Evolutionary conservation across 2,329 filamentous ascomycete species (phyloP).

Genomic region (Esteya vermicola): DNA sequence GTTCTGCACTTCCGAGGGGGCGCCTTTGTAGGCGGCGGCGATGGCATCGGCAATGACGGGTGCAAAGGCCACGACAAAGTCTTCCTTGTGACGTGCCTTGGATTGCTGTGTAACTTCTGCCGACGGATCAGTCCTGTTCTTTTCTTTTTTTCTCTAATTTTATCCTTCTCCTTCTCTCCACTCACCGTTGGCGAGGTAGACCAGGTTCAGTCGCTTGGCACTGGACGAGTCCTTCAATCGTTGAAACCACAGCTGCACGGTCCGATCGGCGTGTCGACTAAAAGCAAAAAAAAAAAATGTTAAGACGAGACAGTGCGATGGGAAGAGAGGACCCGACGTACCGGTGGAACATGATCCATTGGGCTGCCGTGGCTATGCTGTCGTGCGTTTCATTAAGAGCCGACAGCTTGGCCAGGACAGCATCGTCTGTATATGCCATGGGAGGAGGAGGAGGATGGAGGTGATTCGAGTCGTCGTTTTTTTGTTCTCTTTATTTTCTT

Average conservation of each 20-base stretch:
- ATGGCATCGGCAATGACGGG: constrained; percentile 88
- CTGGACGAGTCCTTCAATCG: constrained; percentile 76
- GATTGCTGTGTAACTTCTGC: constrained; percentile 92
- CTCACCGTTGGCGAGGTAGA: constrained; percentile 87
- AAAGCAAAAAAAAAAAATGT: not conserved
- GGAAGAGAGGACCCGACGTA: too few species aligned
- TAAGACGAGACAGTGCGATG: too few species aligned
- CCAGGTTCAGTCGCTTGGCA: constrained; percentile 73
- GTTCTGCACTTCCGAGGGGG: constrained; percentile 69
- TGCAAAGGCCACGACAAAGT: constrained; percentile 84
- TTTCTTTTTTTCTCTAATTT: too few species aligned
- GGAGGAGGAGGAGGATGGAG: not conserved
- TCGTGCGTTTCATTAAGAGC: constrained; percentile 95
- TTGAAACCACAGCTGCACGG: constrained; percentile 82
- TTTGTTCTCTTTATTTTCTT: not conserved
- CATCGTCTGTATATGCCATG: constrained; percentile 95
- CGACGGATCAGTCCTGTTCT: too few species aligned
- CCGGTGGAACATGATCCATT: constrained; percentile 99
- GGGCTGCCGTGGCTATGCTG: constrained; percentile 86
- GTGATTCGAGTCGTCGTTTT: not conserved
- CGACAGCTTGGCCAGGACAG: constrained; percentile 85
- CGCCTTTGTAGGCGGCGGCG: constrained; percentile 78
- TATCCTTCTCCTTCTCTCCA: too few species aligned
- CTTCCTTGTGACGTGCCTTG: constrained; percentile 79
- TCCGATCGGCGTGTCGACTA: constrained; percentile 84